phyloP scores from a whole-genome alignment of 2,329 filamentous ascomycete species.

The Fusarium sp. region DNA sequence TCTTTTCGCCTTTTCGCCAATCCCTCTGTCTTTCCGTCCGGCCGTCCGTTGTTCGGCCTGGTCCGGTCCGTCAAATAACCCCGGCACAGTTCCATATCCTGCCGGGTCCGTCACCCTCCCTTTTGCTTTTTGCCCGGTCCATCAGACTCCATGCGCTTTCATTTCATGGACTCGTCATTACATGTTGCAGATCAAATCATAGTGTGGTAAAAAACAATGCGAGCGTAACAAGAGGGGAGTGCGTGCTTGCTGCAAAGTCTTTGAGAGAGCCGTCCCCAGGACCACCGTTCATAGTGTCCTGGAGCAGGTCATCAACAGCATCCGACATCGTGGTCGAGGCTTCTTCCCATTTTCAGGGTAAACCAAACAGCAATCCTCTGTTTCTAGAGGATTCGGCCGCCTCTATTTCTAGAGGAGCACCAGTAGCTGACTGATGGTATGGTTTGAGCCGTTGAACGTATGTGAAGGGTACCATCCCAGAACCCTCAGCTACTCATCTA shows the following conservation, averaged over 20 bases:
- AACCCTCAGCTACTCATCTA: constrained; percentile 30
- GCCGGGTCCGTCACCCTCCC: constrained; percentile 13
- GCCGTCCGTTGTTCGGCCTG: constrained; percentile 22
- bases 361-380: constrained; percentile 11
- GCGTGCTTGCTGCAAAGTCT: constrained; percentile 3
- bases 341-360: constrained; percentile 34
- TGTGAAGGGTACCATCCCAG: not conserved
- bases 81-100: constrained; percentile 26
- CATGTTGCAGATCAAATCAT: constrained; percentile 29
- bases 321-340: constrained; percentile 8
- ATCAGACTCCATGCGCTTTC: constrained; percentile 39
- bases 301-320: not conserved
- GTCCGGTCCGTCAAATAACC: constrained; percentile 24
- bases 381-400: constrained; percentile 9
- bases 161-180: constrained; percentile 41
- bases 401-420: constrained; percentile 23
- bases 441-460: constrained; percentile 8
- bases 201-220: constrained; percentile 19
- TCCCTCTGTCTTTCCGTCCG: constrained; percentile 16
- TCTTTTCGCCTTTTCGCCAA: constrained; percentile 31
- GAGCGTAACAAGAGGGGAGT: constrained; percentile 24
- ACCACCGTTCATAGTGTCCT: constrained; percentile 3
- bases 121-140: constrained; percentile 36
- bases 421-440: not conserved
- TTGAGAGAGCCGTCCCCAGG: constrained; percentile 5